Conservation (phyloP, 192 early-diverging fungal species). For the Rhizophlyctis rosea region DNA sequence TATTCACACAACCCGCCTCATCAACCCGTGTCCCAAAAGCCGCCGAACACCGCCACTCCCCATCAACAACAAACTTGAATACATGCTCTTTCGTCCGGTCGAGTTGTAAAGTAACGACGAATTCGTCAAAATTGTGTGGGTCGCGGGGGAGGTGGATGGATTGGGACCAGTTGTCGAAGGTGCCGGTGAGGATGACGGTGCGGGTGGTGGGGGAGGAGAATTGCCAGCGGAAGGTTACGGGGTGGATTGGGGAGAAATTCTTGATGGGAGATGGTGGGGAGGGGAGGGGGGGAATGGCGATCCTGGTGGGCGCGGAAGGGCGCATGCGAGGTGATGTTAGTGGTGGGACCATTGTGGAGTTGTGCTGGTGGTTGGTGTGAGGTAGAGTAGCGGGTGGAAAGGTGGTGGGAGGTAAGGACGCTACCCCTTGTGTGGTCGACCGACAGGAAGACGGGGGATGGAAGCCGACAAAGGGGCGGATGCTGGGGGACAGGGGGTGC, state of each 20-base stretch:
- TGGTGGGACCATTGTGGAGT: too few relatives aligned
- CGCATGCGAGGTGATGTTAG: too few relatives aligned
- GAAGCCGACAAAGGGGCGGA: too few relatives aligned
- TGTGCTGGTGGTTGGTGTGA: too few relatives aligned
- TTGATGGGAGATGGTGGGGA: not conserved
- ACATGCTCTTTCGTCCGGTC: slow-evolving; percentile 4
- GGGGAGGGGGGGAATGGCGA: slow-evolving; percentile 6
- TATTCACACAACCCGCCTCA: slow-evolving; percentile 19
- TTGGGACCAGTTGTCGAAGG: slow-evolving; percentile 22
- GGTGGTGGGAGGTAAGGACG: too few relatives aligned
- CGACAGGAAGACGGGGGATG: too few relatives aligned
- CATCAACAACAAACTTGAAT: slow-evolving; percentile 34
- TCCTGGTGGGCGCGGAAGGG: too few relatives aligned
- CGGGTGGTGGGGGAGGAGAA: not conserved
- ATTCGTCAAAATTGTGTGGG: slow-evolving; percentile 15
- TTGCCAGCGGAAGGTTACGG: slow-evolving; percentile 23
- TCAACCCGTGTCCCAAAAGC: slow-evolving; percentile 14
- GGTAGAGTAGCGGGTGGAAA: too few relatives aligned
- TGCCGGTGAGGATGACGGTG: slow-evolving; percentile 20
- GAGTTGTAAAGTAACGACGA: slow-evolving; percentile 11
- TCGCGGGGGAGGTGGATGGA: slow-evolving; percentile 15
- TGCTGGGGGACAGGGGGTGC: too few relatives aligned
- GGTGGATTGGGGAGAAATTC: slow-evolving; percentile 4
- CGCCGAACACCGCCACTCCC: slow-evolving; percentile 21
- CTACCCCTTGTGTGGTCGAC: too few relatives aligned